These are phyloP conservation scores for Entophlyctis luteolus DNA, from an alignment of 192 early-diverging fungal genomes.

Conservation along the genomic window DNA sequence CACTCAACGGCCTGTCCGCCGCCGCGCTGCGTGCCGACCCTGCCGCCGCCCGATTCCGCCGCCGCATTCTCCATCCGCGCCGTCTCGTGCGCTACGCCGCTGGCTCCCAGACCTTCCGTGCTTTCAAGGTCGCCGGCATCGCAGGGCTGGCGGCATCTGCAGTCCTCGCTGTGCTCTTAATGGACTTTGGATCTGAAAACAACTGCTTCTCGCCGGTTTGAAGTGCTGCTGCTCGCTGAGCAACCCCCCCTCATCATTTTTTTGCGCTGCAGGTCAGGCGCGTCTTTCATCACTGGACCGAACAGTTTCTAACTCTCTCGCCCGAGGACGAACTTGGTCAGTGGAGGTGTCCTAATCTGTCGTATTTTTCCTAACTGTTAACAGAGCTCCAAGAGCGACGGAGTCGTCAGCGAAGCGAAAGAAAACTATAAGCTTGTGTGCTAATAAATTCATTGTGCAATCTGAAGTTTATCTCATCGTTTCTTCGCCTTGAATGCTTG, in stretches of 20 bases:
- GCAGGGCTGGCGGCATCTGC: background rate
- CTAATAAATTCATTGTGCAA: background rate
- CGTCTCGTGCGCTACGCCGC: background rate
- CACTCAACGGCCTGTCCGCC: too few species aligned
- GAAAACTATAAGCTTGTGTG: too few species aligned
- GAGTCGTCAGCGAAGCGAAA: background rate
- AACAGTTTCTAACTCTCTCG: conserved; percentile 2
- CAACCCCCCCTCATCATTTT: too few species aligned
- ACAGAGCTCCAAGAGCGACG: background rate
- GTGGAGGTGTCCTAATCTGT: background rate
- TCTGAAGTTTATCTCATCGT: background rate
- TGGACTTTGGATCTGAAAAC: conserved; percentile 9
- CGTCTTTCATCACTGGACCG: too few species aligned
- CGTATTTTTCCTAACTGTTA: background rate
- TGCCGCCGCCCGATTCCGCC: conserved; percentile 3
- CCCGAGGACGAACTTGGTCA: conserved; percentile 5
- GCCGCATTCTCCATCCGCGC: conserved; percentile 17
- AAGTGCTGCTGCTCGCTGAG: too few species aligned
- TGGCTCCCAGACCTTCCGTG: background rate
- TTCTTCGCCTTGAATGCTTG: background rate
- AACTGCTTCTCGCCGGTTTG: conserved; percentile 18
- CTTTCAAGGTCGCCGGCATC: background rate
- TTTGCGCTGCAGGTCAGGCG: background rate
- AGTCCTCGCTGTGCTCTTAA: conserved; percentile 4
- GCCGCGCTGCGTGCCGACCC: background rate